A percentile compares a stretch with the other conserved stretches of the same genome.
phyloP scores from a whole-genome alignment of 2,329 filamentous ascomycete species.

The Epichloe amarillans region DNA sequence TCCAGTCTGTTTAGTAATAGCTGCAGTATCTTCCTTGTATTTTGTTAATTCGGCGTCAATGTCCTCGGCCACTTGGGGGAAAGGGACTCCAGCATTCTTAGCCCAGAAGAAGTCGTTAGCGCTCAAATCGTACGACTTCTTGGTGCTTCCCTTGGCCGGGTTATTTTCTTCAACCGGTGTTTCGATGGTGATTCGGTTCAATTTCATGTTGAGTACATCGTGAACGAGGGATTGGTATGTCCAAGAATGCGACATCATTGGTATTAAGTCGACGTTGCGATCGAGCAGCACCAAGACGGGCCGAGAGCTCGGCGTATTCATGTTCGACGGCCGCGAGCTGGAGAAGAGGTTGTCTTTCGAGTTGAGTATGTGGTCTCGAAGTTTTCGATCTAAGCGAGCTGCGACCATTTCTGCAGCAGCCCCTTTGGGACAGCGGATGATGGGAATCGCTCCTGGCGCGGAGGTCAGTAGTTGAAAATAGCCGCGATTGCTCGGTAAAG shows the following conservation, averaged over 20 bases:
- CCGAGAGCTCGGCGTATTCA: slow-evolving; percentile 56
- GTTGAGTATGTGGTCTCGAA: slow-evolving; percentile 91
- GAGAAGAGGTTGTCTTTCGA: slow-evolving; percentile 97
- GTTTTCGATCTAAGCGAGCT: slow-evolving; percentile 84
- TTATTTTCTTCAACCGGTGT: slow-evolving; percentile 66
- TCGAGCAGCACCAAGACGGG: slow-evolving; percentile 90
- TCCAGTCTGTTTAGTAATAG: slow-evolving; percentile 90
- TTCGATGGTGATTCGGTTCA: slow-evolving; percentile 92
- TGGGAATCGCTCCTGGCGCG: slow-evolving; percentile 65
- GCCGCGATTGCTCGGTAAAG: neutral
- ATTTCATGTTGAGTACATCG: slow-evolving; percentile 41
- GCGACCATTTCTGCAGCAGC: slow-evolving; percentile 91
- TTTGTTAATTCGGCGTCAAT: slow-evolving; percentile 87
- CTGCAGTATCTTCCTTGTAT: slow-evolving; percentile 90
- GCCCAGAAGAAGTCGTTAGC: slow-evolving; percentile 94
- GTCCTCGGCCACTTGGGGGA: slow-evolving; percentile 86
- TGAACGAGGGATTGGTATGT: slow-evolving; percentile 73
- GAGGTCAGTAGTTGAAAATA: neutral
- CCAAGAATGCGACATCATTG: slow-evolving; percentile 94
- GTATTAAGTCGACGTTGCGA: slow-evolving; percentile 86
- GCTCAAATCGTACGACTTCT: slow-evolving; percentile 81
- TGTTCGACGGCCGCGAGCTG: slow-evolving; percentile 41
- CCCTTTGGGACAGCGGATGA: slow-evolving; percentile 87
- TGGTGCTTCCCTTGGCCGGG: slow-evolving; percentile 60
- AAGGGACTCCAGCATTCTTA: slow-evolving; percentile 79